A percentile compares a stretch with the other conserved stretches of the same genome.
phyloP scores from a whole-genome alignment of 192 early-diverging fungal species.

The Globomyces pollinis-pini region DNA sequence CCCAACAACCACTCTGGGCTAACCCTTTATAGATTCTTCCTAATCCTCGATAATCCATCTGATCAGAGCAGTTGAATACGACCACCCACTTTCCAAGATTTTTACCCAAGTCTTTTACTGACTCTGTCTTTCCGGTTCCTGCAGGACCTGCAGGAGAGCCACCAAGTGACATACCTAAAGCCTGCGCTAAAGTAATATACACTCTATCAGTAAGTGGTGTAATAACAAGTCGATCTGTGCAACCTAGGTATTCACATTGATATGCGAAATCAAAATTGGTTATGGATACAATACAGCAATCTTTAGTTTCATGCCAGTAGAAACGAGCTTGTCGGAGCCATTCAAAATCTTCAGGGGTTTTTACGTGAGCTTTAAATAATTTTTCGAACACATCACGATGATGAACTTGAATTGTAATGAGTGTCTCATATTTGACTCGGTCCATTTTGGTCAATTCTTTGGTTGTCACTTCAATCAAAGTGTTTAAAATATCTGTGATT shows the following conservation, averaged over 20 bases:
- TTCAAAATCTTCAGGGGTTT: slow-evolving; percentile 54
- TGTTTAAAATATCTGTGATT: slow-evolving; percentile 53
- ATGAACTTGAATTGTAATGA: slow-evolving; percentile 64
- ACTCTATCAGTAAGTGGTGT: slow-evolving; percentile 55
- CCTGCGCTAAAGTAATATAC: slow-evolving; percentile 58
- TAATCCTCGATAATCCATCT: slow-evolving; percentile 62
- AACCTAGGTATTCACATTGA: slow-evolving; percentile 60
- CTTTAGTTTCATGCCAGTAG: slow-evolving; percentile 63
- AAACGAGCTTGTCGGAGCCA: slow-evolving; percentile 60
- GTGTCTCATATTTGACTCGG: slow-evolving; percentile 53
- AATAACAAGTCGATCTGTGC: slow-evolving; percentile 56
- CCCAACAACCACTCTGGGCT: slow-evolving; percentile 58
- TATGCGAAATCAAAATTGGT: slow-evolving; percentile 61
- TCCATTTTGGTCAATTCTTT: slow-evolving; percentile 60
- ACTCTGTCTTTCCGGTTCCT: slow-evolving; percentile 60
- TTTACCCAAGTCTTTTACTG: slow-evolving; percentile 57
- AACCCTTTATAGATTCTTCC: slow-evolving; percentile 59
- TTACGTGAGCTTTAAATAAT: slow-evolving; percentile 50
- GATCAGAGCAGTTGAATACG: slow-evolving; percentile 62
- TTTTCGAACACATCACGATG: slow-evolving; percentile 63
- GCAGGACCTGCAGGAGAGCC: slow-evolving; percentile 56
- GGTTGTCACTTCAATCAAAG: slow-evolving; percentile 54
- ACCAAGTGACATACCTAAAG: slow-evolving; percentile 57
- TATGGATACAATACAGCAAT: slow-evolving; percentile 56
- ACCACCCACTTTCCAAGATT: slow-evolving; percentile 64